Percentiles rank a stretch among this genome's conserved stretches.
These are phyloP conservation scores for Neltuma alba DNA, from an alignment of 306 rosid species.

Conservation along the genomic window DNA sequence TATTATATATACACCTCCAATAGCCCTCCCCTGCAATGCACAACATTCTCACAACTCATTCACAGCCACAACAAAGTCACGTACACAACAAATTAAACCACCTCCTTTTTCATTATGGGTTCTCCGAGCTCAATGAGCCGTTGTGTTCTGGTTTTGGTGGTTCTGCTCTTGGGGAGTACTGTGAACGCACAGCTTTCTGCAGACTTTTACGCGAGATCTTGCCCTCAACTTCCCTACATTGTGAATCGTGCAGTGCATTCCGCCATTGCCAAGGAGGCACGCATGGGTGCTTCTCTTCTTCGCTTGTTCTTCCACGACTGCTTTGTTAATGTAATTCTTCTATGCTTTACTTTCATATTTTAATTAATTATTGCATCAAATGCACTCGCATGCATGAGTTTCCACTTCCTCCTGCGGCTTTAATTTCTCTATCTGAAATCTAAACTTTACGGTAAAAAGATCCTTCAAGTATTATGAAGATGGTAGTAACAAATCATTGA, in stretches of 20 bases:
- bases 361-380: background rate
- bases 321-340: conserved; percentile 74
- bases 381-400: background rate
- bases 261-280: conserved; percentile 67
- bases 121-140: conserved; percentile 29
- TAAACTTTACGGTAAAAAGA: no score
- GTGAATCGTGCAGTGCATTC: conserved; percentile 59
- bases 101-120: no score
- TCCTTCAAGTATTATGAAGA: background rate
- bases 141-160: conserved; percentile 42
- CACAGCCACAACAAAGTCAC: background rate
- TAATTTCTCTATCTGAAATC: background rate
- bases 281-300: conserved; percentile 96
- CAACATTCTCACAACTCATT: conserved; percentile 3
- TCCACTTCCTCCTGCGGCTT: background rate
- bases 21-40: background rate
- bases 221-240: conserved; percentile 61
- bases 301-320: conserved; percentile 94
- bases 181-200: conserved; percentile 62
- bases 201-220: conserved; percentile 54
- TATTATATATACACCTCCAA: conserved; percentile 36
- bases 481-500: background rate
- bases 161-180: conserved; percentile 33
- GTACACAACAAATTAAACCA: no score
- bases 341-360: background rate